Evolutionary conservation across 1,284 basidiomycete species (phyloP).

Genomic region (Pseudomicrostroma phylloplanum): DNA sequence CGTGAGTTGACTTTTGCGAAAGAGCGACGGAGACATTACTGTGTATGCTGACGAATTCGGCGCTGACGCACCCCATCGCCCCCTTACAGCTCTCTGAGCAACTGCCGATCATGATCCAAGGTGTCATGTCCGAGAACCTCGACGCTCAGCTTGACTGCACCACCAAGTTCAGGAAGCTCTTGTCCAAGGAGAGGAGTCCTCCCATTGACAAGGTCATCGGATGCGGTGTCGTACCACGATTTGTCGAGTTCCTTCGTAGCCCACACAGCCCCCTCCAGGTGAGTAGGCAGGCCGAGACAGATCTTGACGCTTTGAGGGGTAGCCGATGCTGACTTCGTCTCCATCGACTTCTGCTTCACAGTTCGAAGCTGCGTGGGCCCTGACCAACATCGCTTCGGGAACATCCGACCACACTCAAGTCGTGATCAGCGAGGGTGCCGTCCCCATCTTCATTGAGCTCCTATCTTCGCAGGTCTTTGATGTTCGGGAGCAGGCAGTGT

Average conservation of each 20-base stretch:
- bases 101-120: constrained; percentile 70
- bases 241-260: constrained; percentile 85
- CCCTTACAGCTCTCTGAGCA: constrained; percentile 69
- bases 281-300: constrained; percentile 30
- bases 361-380: constrained; percentile 99
- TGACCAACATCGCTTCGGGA: constrained; percentile 98
- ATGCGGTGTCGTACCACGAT: constrained; percentile 92
- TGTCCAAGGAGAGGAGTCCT: constrained; percentile 99
- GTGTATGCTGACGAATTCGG: not conserved
- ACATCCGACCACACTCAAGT: constrained; percentile 98
- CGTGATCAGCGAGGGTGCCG: constrained; percentile 87
- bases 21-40: not conserved
- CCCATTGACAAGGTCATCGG: constrained; percentile 99
- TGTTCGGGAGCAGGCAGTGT: constrained; percentile 50
- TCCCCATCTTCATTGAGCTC: constrained; percentile 82
- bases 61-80: not conserved
- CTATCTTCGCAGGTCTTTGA: constrained; percentile 48
- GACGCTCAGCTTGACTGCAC: constrained; percentile 92
- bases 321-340: constrained; percentile 17
- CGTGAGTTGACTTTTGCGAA: not conserved
- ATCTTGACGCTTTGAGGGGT: constrained; percentile 8
- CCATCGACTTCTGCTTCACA: constrained; percentile 48
- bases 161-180: constrained; percentile 82
- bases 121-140: constrained; percentile 83
- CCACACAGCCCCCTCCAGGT: constrained; percentile 94